These are phyloP conservation scores for Geranium brycei DNA, from an alignment of 345 rosid species.

Conservation along the genomic window DNA sequence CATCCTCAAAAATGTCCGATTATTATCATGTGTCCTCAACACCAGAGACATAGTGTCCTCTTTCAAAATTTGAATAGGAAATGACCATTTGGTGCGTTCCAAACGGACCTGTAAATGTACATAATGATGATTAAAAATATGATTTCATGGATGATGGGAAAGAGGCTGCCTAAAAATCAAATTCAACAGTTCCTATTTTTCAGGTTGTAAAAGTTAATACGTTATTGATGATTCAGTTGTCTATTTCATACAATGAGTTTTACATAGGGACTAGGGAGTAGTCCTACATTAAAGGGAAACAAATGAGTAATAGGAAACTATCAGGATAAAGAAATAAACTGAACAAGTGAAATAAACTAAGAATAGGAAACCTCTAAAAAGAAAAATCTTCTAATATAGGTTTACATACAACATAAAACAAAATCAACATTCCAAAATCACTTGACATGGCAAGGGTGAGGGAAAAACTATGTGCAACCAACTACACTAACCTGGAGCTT, in stretches of 20 bases:
- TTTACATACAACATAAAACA: background rate
- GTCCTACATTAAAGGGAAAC: no score
- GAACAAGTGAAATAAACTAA: no score
- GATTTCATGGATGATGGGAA: no score
- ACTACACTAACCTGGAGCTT: constrained; percentile 62
- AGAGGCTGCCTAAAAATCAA: no score
- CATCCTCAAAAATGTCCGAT: constrained; percentile 41
- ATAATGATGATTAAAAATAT: no score
- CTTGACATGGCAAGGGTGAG: background rate
- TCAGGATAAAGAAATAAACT: no score
- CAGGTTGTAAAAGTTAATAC: no score
- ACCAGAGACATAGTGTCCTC: constrained; percentile 85
- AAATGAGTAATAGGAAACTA: no score
- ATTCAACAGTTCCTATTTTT: background rate
- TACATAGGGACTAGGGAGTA: no score
- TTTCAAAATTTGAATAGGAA: constrained; percentile 62
- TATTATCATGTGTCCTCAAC: constrained; percentile 50
- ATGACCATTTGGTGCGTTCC: constrained; percentile 85
- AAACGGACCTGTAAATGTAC: constrained; percentile 44
- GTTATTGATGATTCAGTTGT: no score
- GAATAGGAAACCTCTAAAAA: no score
- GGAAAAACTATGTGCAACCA: background rate
- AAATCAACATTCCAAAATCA: background rate
- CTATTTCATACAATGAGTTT: no score
- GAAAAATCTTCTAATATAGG: background rate